Percentiles rank a stretch among this genome's conserved stretches.
phyloP scores from a whole-genome alignment of 148 eudicot genomes.

The Silene conica region DNA sequence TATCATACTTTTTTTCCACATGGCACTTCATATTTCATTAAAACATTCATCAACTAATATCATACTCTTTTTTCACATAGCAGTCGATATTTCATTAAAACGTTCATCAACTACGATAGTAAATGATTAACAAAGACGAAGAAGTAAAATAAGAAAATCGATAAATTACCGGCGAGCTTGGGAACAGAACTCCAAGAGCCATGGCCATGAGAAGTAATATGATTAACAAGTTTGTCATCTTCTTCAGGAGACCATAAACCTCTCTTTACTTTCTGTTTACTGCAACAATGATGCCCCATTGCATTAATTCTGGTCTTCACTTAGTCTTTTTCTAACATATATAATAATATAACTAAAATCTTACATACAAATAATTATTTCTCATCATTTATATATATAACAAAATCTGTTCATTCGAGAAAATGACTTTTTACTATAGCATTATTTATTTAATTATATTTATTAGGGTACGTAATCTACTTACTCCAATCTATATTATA shows the following conservation, averaged over 20 bases:
- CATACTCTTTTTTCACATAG: too few species aligned
- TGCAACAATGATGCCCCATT: conserved; percentile 35
- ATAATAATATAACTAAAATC: not conserved
- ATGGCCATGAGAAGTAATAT: conserved; percentile 34
- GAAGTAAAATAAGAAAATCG: not conserved
- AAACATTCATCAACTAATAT: too few species aligned
- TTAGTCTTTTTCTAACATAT: conserved; percentile 1
- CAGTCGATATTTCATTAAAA: too few species aligned
- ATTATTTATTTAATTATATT: not conserved
- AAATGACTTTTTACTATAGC: conserved; percentile 23
- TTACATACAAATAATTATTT: conserved; percentile 1
- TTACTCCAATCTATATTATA: not conserved
- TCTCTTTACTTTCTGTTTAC: conserved; percentile 39
- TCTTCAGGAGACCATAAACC: conserved; percentile 42
- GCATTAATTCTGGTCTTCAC: not conserved
- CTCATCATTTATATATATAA: conserved; percentile 12
- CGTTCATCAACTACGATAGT: too few species aligned
- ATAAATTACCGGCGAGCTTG: conserved; percentile 28
- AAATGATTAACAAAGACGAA: too few species aligned
- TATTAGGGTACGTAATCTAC: not conserved
- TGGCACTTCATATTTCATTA: too few species aligned
- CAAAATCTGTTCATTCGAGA: conserved; percentile 16
- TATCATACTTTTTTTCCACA: not conserved
- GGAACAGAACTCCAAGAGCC: conserved; percentile 39
- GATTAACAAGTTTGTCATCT: conserved; percentile 29